phyloP scores from a whole-genome alignment of 163 green algal genomes.

The Coccomyxa subellipsoidea region DNA sequence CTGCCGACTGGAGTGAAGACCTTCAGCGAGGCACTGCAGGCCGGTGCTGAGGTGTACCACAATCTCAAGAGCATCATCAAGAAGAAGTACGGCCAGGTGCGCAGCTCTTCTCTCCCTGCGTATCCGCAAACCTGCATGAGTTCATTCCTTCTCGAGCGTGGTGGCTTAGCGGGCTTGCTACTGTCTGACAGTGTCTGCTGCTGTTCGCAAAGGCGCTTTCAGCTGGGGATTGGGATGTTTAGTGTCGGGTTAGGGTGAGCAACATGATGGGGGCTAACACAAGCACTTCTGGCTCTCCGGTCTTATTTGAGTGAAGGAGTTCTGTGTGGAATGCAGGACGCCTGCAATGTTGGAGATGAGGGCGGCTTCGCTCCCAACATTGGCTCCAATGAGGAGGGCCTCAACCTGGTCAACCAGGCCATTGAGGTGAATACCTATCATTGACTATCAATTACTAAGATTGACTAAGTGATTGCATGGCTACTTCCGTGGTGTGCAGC shows the following conservation, averaged over 20 bases:
- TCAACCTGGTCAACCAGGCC: constrained; percentile 73
- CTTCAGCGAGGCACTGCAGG: constrained; percentile 95
- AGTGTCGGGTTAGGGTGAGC: no score
- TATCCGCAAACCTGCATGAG: no score
- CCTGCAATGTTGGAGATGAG: constrained; percentile 98
- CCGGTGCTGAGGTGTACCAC: constrained; percentile 98
- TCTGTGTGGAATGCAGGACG: constrained; percentile 68
- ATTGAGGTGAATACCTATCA: not conserved
- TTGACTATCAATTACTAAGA: no score
- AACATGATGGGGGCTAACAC: no score
- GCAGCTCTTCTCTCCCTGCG: not conserved
- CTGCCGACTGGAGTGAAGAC: constrained; percentile 84
- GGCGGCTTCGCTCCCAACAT: constrained; percentile 98
- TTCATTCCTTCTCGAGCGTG: no score
- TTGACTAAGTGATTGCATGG: not conserved
- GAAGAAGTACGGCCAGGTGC: constrained; percentile 88
- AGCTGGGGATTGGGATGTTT: no score
- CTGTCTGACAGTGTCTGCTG: no score
- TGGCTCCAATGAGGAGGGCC: constrained; percentile 86
- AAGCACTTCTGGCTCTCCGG: no score
- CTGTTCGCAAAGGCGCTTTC: no score
- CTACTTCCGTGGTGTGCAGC: not conserved
- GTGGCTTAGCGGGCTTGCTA: no score
- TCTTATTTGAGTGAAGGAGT: no score
- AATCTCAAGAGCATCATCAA: constrained; percentile 98